Percentiles rank a stretch among this genome's conserved stretches.
Conservation (phyloP, 2,329 filamentous ascomycete species). For the Endocalyx cinctus region DNA sequence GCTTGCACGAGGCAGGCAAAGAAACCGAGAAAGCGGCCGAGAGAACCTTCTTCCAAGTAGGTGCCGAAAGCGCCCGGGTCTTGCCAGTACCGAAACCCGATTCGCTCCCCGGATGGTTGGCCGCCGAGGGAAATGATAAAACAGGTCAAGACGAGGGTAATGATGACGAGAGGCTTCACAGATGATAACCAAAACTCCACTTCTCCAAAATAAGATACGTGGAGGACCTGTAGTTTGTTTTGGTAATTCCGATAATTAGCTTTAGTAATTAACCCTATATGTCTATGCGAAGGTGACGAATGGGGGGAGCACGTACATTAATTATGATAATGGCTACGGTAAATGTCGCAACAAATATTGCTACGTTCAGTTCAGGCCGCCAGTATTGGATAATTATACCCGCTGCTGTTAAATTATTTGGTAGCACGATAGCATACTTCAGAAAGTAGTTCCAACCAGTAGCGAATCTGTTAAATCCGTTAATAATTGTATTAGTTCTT, state of each 20-base stretch:
- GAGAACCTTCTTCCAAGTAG: conserved; percentile 33
- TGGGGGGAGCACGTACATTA: too few species aligned
- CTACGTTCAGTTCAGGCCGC: too few species aligned
- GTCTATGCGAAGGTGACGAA: too few species aligned
- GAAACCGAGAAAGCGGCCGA: conserved; percentile 36
- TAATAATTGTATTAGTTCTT: too few species aligned
- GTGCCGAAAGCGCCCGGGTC: conserved; percentile 43
- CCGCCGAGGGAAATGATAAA: conserved; percentile 46
- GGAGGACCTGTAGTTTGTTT: too few species aligned
- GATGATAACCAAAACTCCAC: conserved; percentile 8
- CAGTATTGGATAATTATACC: background rate
- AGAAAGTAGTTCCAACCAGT: background rate
- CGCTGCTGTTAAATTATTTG: background rate
- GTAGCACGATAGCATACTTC: background rate
- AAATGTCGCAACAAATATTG: too few species aligned
- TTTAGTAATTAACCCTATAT: too few species aligned
- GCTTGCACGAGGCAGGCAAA: conserved; percentile 55
- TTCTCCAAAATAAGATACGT: too few species aligned
- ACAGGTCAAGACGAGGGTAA: conserved; percentile 44
- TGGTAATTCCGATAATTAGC: too few species aligned
- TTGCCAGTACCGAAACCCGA: conserved; percentile 49
- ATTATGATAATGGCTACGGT: too few species aligned
- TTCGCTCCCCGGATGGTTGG: conserved; percentile 43
- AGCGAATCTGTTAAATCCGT: too few species aligned
- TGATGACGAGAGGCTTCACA: conserved; percentile 32